A percentile compares a stretch with the other conserved stretches of the same genome.
phyloP scores from a whole-genome alignment of 495 filamentous ascomycete species.

The Astrothelium macrocarpum region DNA sequence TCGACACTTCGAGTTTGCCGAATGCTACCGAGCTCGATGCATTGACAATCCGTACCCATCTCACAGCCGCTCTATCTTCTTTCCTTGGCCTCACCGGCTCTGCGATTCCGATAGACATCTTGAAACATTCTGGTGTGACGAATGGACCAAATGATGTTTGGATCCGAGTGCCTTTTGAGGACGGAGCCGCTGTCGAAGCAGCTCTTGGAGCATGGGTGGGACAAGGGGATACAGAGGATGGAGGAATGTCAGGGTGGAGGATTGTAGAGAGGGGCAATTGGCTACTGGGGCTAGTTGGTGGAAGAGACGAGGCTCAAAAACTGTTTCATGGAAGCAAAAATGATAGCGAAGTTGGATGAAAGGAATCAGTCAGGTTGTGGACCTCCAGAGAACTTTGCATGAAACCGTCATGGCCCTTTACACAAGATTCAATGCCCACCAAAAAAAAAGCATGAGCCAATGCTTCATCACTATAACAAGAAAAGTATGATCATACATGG shows the following conservation, averaged over 20 bases:
- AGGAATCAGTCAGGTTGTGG: neutral
- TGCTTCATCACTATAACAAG: no score
- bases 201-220: constrained; percentile 56
- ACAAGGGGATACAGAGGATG: constrained; percentile 26
- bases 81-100: constrained; percentile 73
- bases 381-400: neutral
- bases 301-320: constrained; percentile 37
- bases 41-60: constrained; percentile 62
- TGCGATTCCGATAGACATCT: constrained; percentile 69
- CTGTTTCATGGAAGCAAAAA: constrained; percentile 6
- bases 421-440: no score
- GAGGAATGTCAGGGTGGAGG: constrained; percentile 43
- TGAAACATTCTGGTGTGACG: constrained; percentile 45
- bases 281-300: constrained; percentile 38
- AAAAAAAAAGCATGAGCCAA: no score
- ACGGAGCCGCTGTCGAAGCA: constrained; percentile 55
- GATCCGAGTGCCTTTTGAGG: constrained; percentile 65
- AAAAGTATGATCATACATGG: neutral
- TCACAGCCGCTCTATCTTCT: constrained; percentile 62
- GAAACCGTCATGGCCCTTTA: no score
- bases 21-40: constrained; percentile 44
- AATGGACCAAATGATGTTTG: constrained; percentile 41
- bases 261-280: constrained; percentile 48
- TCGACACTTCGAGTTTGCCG: neutral
- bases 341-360: neutral